Evolutionary conservation across 2,329 filamentous ascomycete genomes (phyloP), one percentile per base, ranked within the genome.

Genomic region (Colletotrichum sp.): DNA sequence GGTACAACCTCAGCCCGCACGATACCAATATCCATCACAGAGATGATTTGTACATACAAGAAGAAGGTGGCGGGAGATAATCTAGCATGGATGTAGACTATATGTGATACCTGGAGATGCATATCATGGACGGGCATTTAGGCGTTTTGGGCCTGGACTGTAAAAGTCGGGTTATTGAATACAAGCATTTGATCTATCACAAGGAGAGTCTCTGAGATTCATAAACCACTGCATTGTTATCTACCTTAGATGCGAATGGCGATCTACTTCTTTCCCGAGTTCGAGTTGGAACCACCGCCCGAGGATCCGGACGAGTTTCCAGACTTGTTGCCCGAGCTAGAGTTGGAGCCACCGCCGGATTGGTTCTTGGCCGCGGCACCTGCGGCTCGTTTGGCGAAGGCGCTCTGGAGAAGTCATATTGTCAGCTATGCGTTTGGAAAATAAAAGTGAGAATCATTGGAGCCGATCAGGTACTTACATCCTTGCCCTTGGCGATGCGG

Each of bases 11-110:
- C 24, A 26, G 7, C 21, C 68, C 4, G 10, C 30, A 9, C 43
- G 63, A 10, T 75, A 67, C 9, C 61, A 68, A 4, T 72, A 75
- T 4, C 72, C 72, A 6, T 68, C 68, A 3, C 69, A 67, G 21
- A 36, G 39, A 63, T n/a, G 26, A 59, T 14, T 21, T 7, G 26
- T 32, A n/a, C 13, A 39, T 18, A 48, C n/a, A 21, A 28, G 10
- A 14, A 3, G 16, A 6, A 30, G n/a, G 30, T 14, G 16, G 16
- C 6, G 24, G 32, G 39, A 24, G 26, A 13, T 18, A 64, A 43
- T 43, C 4, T 14, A 24, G 18, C 14, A n/a, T 16, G 36, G 10
- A 57, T 60, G 26, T 66, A 60, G 26, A 36, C 13, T 60, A 60
- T 7, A 16, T 59, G n/a, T 68, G 66, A 28, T 34, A 68, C 26